Base-by-base conservation (phyloP, 768 basidiomycete species). In the Lentinus brumalis region DNA sequence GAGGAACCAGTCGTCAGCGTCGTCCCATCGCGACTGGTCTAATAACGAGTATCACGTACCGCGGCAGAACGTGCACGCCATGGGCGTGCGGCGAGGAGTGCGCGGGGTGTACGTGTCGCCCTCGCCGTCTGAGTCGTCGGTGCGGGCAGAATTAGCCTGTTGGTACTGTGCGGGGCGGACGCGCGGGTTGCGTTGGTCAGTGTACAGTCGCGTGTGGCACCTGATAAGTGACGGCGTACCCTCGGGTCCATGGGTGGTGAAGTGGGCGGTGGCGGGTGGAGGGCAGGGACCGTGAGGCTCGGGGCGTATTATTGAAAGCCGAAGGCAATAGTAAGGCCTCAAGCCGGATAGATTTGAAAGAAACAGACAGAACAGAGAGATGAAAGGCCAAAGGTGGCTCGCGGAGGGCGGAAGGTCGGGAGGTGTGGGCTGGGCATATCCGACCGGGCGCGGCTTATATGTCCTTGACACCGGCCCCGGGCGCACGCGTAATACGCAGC, bases 51-150 rank as follows among this genome's bases (percentile, higher is more conserved):
- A 47, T 49, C n/a, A 59, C 73, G 57, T 65, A 86, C 88, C 85
- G 72, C 89, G 77, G 70, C 89, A 91, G 68, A 90, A 91, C 56
- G 82, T 80, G 68, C 89, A 91, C 7, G 89, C 89, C 86, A 91
- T 88, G 0, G 85, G 81, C 0, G 83, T 87, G 56, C 87, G 66
- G 60, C 79, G 74, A 6, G 80, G 78, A 2, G 69, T 70, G 18
- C 68, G 54, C 14, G 68, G 71, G n/a, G 58, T 61, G 50, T 71
- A 70, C 18, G 45, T 38, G 39, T 70, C 71, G 15, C 61, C 64
- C 42, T 70, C 71, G 15, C 61, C 64, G 52, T 73, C 71, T 16
- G 71, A 72, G 41, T 68, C 67, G 42, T 70, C 66, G 50, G 56
- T 55, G 45, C 44, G 55, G 38, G 44, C 35, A 15, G 53, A 50